Evolutionary conservation across 768 basidiomycete species (phyloP).

Genomic region (Amanita brunnescens): DNA sequence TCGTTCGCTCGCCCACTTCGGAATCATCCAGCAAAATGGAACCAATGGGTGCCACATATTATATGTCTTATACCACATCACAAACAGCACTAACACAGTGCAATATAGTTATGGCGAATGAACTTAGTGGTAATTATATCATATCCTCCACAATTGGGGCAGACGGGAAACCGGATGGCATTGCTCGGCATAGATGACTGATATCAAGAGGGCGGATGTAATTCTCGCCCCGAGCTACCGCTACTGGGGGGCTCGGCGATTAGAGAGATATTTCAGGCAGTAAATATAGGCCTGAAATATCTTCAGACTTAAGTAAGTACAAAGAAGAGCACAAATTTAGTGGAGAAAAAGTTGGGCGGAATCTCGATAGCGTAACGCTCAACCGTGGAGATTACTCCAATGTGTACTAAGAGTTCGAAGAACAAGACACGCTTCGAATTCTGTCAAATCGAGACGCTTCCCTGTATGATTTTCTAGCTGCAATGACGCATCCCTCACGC

Average conservation of each 20-base stretch:
- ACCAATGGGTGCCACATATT: constrained; percentile 22
- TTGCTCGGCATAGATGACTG: not conserved
- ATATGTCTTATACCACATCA: constrained; percentile 9
- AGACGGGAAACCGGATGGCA: constrained; percentile 28
- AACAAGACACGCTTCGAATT: too few species aligned
- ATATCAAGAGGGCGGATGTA: not conserved
- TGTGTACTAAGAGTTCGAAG: too few species aligned
- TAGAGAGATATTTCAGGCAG: too few species aligned
- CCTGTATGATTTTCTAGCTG: too few species aligned
- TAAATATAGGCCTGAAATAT: too few species aligned
- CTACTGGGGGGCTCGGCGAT: constrained; percentile 26
- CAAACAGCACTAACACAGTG: not conserved
- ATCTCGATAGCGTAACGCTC: too few species aligned
- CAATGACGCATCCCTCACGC: too few species aligned
- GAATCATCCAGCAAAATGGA: not conserved
- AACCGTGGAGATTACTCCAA: too few species aligned
- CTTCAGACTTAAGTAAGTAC: too few species aligned
- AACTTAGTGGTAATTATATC: constrained; percentile 28
- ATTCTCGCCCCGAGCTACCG: constrained; percentile 22
- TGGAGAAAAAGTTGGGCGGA: too few species aligned
- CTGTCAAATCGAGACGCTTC: too few species aligned
- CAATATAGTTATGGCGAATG: constrained; percentile 40
- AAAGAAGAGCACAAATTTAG: too few species aligned
- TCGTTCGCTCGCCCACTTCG: not conserved
- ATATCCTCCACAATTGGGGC: constrained; percentile 24